phyloP scores from a whole-genome alignment of 176 grass and related monocot genomes.

The Zea luxurians region DNA sequence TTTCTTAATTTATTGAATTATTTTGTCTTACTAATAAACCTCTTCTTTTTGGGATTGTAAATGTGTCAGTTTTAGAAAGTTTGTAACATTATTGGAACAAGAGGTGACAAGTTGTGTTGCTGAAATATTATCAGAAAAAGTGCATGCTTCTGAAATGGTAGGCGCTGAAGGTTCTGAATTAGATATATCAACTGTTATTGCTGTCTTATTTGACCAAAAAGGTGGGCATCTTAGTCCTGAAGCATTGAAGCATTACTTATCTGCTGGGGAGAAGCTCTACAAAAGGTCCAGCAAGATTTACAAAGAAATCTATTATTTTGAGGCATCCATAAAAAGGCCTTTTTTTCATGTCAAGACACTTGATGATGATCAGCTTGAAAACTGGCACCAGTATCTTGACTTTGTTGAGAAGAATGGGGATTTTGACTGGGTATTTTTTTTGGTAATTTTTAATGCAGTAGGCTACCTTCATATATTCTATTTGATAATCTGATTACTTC shows the following conservation, averaged over 20 bases:
- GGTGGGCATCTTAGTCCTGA: slow-evolving; percentile 39
- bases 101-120: slow-evolving; percentile 42
- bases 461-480: slow-evolving; percentile 25
- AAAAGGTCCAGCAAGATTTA: slow-evolving; percentile 67
- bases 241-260: slow-evolving; percentile 66
- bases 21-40: slow-evolving; percentile 34
- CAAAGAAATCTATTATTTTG: slow-evolving; percentile 69
- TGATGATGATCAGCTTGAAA: slow-evolving; percentile 76
- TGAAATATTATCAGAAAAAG: slow-evolving; percentile 39
- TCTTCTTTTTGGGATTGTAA: slow-evolving; percentile 34
- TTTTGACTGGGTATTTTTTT: slow-evolving; percentile 90
- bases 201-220: slow-evolving; percentile 51
- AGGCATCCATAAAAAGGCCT: slow-evolving; percentile 65
- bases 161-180: slow-evolving; percentile 45
- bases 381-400: slow-evolving; percentile 89
- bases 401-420: slow-evolving; percentile 87
- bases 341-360: slow-evolving; percentile 90
- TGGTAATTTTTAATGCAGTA: slow-evolving; percentile 8
- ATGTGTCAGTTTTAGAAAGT: slow-evolving; percentile 75
- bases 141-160: slow-evolving; percentile 46
- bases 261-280: slow-evolving; percentile 66
- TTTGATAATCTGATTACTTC: slow-evolving; percentile 26
- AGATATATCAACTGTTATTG: slow-evolving; percentile 51
- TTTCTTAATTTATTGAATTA: slow-evolving; percentile 7
- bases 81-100: slow-evolving; percentile 68